Evolutionary conservation across 2,329 filamentous ascomycete species (phyloP).

Genomic region (Beauveria sp.): DNA sequence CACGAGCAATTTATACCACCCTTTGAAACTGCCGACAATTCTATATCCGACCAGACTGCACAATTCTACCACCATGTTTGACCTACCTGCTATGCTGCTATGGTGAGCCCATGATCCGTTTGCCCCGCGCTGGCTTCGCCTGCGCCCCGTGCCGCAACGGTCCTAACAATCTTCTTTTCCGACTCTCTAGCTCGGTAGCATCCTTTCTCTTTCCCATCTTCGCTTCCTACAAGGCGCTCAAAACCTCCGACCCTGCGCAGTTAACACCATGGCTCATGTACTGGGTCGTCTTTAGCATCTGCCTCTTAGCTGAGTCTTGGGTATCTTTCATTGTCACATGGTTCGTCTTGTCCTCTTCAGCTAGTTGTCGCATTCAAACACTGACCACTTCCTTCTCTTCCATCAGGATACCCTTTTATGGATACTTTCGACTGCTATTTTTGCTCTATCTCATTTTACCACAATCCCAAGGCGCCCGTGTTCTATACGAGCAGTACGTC

Average conservation of each 20-base stretch:
- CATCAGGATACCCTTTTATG: conserved; percentile 78
- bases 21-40: not conserved
- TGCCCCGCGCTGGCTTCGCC: conserved; percentile 15
- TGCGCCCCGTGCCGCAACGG: conserved; percentile 8
- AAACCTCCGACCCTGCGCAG: conserved; percentile 80
- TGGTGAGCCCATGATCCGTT: conserved; percentile 50
- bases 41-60: not conserved
- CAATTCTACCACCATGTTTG: conserved; percentile 53
- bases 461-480: conserved; percentile 85
- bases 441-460: conserved; percentile 95
- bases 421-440: conserved; percentile 79
- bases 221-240: conserved; percentile 95
- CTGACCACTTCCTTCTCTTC: not conserved
- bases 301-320: conserved; percentile 78
- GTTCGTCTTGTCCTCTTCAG: conserved; percentile 31
- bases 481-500: conserved; percentile 77
- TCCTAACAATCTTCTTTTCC: conserved; percentile 1
- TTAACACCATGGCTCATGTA: conserved; percentile 99
- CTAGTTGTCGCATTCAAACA: not conserved
- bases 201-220: conserved; percentile 94
- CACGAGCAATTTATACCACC: not conserved
- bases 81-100: conserved; percentile 67
- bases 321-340: conserved; percentile 79
- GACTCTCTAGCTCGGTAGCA: conserved; percentile 61
- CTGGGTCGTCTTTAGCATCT: conserved; percentile 85